phyloP scores from a whole-genome alignment of 179 eudicot species.

The Beta lomatogona region DNA sequence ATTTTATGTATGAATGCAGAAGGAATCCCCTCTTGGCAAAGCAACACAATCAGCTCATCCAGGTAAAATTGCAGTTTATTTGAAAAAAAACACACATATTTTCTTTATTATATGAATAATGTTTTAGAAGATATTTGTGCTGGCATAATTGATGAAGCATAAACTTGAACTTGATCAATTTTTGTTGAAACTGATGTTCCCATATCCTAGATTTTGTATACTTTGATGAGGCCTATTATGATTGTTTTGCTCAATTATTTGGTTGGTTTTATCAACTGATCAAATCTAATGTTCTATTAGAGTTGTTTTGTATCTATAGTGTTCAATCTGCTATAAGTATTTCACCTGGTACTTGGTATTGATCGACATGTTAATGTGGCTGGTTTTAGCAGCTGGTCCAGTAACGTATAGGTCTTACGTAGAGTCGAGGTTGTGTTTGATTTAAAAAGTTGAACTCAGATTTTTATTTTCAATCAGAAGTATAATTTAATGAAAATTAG shows the following conservation, averaged over 20 bases:
- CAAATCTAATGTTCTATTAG: neutral
- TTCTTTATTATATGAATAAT: neutral
- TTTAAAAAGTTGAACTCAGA: too few species aligned
- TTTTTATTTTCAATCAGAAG: too few species aligned
- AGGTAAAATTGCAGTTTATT: constrained; percentile 44
- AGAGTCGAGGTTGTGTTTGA: too few species aligned
- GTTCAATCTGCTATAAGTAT: neutral
- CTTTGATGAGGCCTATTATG: neutral
- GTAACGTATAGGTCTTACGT: too few species aligned
- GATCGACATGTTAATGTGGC: neutral
- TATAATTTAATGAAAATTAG: too few species aligned
- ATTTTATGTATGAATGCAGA: constrained; percentile 50
- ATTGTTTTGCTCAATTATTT: neutral
- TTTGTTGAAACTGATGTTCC: neutral
- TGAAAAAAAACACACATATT: neutral
- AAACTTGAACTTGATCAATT: neutral
- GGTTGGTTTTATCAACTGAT: neutral
- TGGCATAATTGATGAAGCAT: neutral
- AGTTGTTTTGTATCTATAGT: neutral
- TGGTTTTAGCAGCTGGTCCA: neutral
- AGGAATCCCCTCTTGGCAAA: constrained; percentile 83
- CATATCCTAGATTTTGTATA: neutral
- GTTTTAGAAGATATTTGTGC: neutral
- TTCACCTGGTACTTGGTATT: neutral
- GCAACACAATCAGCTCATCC: constrained; percentile 96